Percentiles rank a stretch among this genome's conserved stretches.
Evolutionary conservation across 179 eudicot species (phyloP).

Genomic region (Corrigiola litoralis): DNA sequence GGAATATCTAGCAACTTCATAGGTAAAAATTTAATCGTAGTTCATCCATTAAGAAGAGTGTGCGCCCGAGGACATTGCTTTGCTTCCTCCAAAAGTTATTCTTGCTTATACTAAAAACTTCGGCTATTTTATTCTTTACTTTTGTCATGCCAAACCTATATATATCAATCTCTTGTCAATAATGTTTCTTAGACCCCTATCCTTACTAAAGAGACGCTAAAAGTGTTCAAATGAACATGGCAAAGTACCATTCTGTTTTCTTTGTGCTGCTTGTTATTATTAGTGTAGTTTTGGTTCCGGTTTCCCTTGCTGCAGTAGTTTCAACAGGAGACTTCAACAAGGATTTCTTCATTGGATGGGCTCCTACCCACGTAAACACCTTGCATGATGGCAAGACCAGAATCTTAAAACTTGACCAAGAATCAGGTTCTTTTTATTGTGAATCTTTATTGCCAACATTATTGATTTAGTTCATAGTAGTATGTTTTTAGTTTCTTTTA

Average conservation of each 20-base stretch:
- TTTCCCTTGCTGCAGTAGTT: slow-evolving; percentile 47
- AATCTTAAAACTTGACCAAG: slow-evolving; percentile 56
- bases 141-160: slow-evolving; percentile 14
- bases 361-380: slow-evolving; percentile 73
- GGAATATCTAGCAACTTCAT: background rate
- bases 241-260: background rate
- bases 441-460: background rate
- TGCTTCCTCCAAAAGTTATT: slow-evolving; percentile 29
- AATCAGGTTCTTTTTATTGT: slow-evolving; percentile 47
- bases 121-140: slow-evolving; percentile 18
- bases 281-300: slow-evolving; percentile 7
- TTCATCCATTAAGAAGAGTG: background rate
- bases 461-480: too few relatives aligned
- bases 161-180: background rate
- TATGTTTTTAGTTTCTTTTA: too few relatives aligned
- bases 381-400: slow-evolving; percentile 58
- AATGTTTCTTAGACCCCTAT: background rate
- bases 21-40: background rate
- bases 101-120: slow-evolving; percentile 21
- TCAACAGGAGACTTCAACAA: slow-evolving; percentile 71
- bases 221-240: slow-evolving; percentile 7
- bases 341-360: slow-evolving; percentile 75
- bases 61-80: slow-evolving; percentile 11
- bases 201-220: background rate
- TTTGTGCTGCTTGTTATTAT: slow-evolving; percentile 1